These are phyloP conservation scores for Dictyostelium firmibasis DNA, from an alignment of 78 protist species.

Conservation along the genomic window DNA sequence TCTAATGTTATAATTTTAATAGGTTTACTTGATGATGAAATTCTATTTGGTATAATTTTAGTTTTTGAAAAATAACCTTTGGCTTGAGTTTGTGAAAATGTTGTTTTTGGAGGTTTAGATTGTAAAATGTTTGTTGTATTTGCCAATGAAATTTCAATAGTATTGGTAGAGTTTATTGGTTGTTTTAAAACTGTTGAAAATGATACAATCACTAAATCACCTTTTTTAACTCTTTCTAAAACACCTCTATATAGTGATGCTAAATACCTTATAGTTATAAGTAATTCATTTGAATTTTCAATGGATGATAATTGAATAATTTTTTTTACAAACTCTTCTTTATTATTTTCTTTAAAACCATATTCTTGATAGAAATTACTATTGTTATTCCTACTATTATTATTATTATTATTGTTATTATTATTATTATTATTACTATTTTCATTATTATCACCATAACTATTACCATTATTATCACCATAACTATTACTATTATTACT, in stretches of 20 bases:
- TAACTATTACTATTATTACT: too few species aligned
- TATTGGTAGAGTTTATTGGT: not conserved
- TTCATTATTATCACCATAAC: not conserved
- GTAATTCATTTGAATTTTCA: conserved; percentile 6
- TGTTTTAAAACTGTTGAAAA: not conserved
- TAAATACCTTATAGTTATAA: conserved; percentile 15
- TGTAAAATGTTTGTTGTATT: not conserved
- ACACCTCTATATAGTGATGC: conserved; percentile 49
- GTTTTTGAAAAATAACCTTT: not conserved
- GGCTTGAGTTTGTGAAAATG: not conserved
- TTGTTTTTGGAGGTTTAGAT: not conserved
- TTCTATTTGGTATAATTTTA: not conserved
- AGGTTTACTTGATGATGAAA: not conserved
- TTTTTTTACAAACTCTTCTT: not conserved
- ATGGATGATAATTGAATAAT: conserved; percentile 49
- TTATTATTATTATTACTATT: not conserved
- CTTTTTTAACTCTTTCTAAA: conserved; percentile 32
- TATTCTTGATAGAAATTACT: not conserved
- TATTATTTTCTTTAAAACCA: not conserved
- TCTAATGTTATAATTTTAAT: conserved; percentile 2
- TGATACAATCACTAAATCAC: conserved; percentile 34
- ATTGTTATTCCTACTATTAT: too few species aligned
- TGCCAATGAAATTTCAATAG: not conserved
- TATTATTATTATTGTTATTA: too few species aligned
- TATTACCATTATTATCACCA: not conserved